phyloP scores from a whole-genome alignment of 2,329 filamentous ascomycete species.

The Trichophyton equinum region DNA sequence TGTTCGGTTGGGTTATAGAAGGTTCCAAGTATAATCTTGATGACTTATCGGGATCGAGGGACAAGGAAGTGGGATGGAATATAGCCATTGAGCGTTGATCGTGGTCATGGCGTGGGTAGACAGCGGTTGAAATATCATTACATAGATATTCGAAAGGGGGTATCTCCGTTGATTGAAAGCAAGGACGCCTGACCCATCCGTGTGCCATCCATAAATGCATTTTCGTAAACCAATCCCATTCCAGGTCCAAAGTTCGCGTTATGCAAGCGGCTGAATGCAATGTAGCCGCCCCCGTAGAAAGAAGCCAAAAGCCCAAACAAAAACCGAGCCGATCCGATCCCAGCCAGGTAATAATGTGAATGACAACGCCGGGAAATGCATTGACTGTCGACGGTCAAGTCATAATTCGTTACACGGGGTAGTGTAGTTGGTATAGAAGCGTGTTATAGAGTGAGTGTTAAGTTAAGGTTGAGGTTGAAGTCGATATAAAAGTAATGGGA shows the following conservation, averaged over 20 bases:
- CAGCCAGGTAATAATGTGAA: background rate
- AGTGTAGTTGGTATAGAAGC: background rate
- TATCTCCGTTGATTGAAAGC: background rate
- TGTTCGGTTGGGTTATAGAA: background rate
- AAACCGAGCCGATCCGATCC: background rate
- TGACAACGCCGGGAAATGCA: slow-evolving; percentile 3
- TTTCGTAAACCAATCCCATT: background rate
- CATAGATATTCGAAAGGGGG: background rate
- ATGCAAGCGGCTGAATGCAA: background rate
- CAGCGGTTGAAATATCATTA: background rate
- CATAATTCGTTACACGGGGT: background rate
- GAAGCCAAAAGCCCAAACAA: background rate
- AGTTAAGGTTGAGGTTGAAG: background rate
- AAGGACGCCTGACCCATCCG: background rate
- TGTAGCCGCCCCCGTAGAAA: background rate
- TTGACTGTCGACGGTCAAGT: slow-evolving; percentile 4
- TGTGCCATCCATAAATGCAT: background rate
- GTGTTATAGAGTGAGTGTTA: background rate
- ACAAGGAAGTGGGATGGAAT: background rate
- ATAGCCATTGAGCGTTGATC: background rate
- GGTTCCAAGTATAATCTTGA: background rate
- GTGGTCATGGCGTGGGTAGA: background rate
- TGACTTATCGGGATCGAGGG: background rate
- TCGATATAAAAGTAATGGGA: background rate
- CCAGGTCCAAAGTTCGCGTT: background rate